Base-by-base conservation (phyloP, 805 yeast genomes). In the Millerozyma miso region DNA sequence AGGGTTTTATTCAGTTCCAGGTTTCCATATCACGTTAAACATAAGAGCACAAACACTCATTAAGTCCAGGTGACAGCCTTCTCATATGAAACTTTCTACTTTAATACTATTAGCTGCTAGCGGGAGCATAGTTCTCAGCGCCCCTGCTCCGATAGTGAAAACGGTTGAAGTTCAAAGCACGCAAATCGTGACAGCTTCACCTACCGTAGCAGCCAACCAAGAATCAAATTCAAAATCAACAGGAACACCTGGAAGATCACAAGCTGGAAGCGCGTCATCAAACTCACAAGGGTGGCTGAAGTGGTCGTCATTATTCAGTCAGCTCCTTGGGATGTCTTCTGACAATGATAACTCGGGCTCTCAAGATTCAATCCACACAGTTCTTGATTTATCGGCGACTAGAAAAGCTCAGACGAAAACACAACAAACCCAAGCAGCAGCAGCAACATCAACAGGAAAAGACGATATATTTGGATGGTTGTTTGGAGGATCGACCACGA, bases 121-220 rank as follows among this genome's bases (percentile, higher is more conserved):
- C 29, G 29, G 29, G 10, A 23, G 29, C 10, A 10, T 23, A 7
- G 29, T 23, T 4, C 44, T 34, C 19, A 52, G 52, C 14, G 53
- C 53, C 4, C 52, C 62, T 8, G 63, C 62, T n/a, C 62, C 63
- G 3, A 47, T 43, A 14, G 47, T 56, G 14, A 54, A 55, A n/a
- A 59, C 62, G 8, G 29, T 23, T 26, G 42, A 44, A 15, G 31
- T 45, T 18, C 37, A 40, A 12, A 38, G 38, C 13, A 23, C 33
- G 14, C 48, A 37, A 10, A 48, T 51, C 4, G 46, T 47, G 3
- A 41, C 41, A 4, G 41, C 49, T 5, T 32, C 44, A 4, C 33
- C 47, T n/a, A 15, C 51, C 8, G 38, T 49, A 19, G 33, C 46
- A 4, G 38, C 43, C 16, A 48, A 46, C 6, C 42, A 39, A 19